A percentile compares a stretch with the other conserved stretches of the same genome.
Conservation (phyloP, 768 basidiomycete species). For the Phallus indusiatus region DNA sequence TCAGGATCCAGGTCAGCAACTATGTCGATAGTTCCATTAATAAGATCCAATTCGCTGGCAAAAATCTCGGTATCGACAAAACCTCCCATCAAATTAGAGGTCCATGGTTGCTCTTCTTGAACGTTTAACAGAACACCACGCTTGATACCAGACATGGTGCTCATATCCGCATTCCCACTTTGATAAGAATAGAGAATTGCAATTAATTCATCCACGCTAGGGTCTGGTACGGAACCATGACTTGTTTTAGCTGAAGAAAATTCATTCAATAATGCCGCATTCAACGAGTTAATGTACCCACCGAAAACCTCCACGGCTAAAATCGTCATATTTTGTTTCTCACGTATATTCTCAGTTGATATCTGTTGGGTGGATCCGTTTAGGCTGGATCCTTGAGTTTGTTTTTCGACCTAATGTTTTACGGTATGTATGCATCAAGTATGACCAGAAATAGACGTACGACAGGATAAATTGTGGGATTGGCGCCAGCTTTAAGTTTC, state of each 20-base stretch:
- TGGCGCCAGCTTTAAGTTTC: conserved; percentile 17
- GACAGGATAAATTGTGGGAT: conserved; percentile 3
- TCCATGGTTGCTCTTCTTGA: neutral
- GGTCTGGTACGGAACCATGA: conserved; percentile 51
- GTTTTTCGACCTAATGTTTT: conserved; percentile 49
- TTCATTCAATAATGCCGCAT: neutral
- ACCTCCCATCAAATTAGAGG: conserved; percentile 25
- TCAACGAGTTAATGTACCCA: conserved; percentile 22
- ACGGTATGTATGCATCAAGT: conserved; percentile 10
- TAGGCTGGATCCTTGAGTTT: conserved; percentile 57
- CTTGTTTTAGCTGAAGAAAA: conserved; percentile 46
- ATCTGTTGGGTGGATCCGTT: conserved; percentile 51
- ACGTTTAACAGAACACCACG: neutral
- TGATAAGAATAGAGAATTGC: conserved; percentile 73
- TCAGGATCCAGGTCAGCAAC: conserved; percentile 81
- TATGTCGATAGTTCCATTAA: conserved; percentile 68
- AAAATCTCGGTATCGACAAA: conserved; percentile 40
- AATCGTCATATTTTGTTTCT: conserved; percentile 66
- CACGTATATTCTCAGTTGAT: conserved; percentile 36
- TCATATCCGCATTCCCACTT: conserved; percentile 29
- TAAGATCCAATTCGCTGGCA: conserved; percentile 64
- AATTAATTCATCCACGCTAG: conserved; percentile 53
- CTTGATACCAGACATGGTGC: conserved; percentile 13
- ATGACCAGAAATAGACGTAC: conserved; percentile 7
- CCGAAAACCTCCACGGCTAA: conserved; percentile 83